Evolutionary conservation across 2,329 filamentous ascomycete genomes (phyloP).

Genomic region (Venturia effusa): DNA sequence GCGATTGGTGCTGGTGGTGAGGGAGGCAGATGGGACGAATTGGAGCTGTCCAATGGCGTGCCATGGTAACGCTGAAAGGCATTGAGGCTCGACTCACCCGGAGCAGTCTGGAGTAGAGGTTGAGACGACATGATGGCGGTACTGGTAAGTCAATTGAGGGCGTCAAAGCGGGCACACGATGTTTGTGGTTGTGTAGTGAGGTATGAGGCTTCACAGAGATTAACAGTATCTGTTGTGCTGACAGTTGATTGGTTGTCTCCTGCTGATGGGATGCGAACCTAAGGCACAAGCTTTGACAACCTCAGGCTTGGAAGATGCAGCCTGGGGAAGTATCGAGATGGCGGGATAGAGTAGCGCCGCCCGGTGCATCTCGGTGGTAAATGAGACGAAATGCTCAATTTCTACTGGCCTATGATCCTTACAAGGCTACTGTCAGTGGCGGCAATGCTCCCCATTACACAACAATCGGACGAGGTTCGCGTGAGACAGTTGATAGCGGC

Average conservation of each 20-base stretch:
- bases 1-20: not conserved
- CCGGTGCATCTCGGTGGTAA: not conserved
- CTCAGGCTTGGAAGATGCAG: no score
- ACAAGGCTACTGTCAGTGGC: not conserved
- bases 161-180: not conserved
- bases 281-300: not conserved
- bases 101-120: conserved; percentile 87
- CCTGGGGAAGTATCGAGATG: not conserved
- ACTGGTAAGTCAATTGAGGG: not conserved
- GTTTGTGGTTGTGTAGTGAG: not conserved
- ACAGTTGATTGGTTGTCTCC: not conserved
- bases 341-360: not conserved
- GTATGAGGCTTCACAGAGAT: not conserved
- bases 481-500: not conserved
- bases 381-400: not conserved
- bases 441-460: not conserved
- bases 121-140: conserved; percentile 70
- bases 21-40: not conserved
- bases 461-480: not conserved
- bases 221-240: not conserved
- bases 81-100: conserved; percentile 47
- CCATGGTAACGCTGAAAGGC: not conserved
- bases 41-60: not conserved
- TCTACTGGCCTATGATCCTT: not conserved
- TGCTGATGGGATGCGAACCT: not conserved